These are phyloP conservation scores for Calocybe indica DNA, from an alignment of 768 basidiomycete species.

Conservation along the genomic window DNA sequence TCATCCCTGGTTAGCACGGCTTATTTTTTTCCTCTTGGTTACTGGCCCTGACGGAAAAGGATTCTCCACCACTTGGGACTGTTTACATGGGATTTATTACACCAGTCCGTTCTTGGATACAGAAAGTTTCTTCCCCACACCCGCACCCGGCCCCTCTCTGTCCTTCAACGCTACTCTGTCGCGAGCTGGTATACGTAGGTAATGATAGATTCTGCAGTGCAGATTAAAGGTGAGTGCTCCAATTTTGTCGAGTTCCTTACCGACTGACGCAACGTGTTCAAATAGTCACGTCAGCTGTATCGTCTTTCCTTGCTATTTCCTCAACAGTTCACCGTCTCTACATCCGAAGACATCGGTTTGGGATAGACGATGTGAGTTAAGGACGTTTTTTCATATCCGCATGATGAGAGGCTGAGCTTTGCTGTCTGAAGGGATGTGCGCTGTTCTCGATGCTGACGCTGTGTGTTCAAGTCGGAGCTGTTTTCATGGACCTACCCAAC, in stretches of 20 bases:
- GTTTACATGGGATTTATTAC: too few relatives aligned
- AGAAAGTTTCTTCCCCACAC: too few relatives aligned
- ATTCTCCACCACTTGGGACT: too few relatives aligned
- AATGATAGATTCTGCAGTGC: constrained; percentile 8
- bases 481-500: constrained; percentile 14
- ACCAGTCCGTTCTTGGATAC: too few relatives aligned
- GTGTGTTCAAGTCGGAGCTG: constrained; percentile 17
- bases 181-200: not conserved
- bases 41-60: too few relatives aligned
- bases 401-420: not conserved
- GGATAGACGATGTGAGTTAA: constrained; percentile 27
- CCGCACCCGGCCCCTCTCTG: too few relatives aligned
- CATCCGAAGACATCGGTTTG: constrained; percentile 20
- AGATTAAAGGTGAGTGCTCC: constrained; percentile 9
- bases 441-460: constrained; percentile 20
- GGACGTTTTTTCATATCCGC: not conserved
- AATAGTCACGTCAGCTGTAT: constrained; percentile 24
- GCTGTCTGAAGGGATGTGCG: constrained; percentile 18
- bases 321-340: constrained; percentile 22
- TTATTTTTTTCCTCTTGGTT: too few relatives aligned
- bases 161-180: too few relatives aligned
- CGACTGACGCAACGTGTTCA: not conserved
- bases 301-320: constrained; percentile 21
- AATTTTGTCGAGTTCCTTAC: too few relatives aligned
- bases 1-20: too few relatives aligned